These are phyloP conservation scores for Drosera capensis DNA, from an alignment of 148 eudicot species.

Conservation along the genomic window DNA sequence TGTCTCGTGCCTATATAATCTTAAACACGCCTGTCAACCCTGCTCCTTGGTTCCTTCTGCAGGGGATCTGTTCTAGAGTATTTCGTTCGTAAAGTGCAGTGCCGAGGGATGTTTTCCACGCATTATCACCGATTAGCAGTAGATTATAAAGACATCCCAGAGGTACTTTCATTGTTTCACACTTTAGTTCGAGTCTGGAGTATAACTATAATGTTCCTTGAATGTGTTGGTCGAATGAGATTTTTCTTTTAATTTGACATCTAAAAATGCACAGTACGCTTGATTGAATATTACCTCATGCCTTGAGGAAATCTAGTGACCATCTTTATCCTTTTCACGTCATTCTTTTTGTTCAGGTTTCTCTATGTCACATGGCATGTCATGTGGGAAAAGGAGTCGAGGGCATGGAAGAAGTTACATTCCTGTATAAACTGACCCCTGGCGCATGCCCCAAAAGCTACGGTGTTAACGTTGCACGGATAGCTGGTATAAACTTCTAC, in stretches of 20 bases:
- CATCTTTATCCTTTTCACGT: no score
- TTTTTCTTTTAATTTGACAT: not conserved
- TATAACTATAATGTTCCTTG: not conserved
- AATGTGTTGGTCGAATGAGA: not conserved
- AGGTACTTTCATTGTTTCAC: conserved; percentile 21
- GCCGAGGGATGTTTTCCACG: conserved; percentile 96
- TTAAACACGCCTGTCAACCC: not conserved
- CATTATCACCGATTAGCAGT: conserved; percentile 87
- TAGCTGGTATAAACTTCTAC: conserved; percentile 44
- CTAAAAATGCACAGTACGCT: not conserved
- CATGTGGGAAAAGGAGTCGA: conserved; percentile 50
- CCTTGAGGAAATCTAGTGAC: no score
- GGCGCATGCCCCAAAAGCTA: conserved; percentile 98
- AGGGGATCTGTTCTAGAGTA: conserved; percentile 96
- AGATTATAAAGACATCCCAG: conserved; percentile 43
- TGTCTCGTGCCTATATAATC: not conserved
- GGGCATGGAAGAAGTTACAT: conserved; percentile 87
- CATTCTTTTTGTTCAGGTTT: conserved; percentile 42
- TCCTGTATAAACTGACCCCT: conserved; percentile 64
- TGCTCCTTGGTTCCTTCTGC: conserved; percentile 13
- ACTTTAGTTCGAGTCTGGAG: no score
- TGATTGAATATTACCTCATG: not conserved
- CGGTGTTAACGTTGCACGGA: conserved; percentile 89
- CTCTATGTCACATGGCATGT: conserved; percentile 93
- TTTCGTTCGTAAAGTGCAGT: conserved; percentile 58